Percentiles rank a stretch among this genome's conserved stretches.
phyloP scores from a whole-genome alignment of 495 filamentous ascomycete species.

The Neurospora sp. region DNA sequence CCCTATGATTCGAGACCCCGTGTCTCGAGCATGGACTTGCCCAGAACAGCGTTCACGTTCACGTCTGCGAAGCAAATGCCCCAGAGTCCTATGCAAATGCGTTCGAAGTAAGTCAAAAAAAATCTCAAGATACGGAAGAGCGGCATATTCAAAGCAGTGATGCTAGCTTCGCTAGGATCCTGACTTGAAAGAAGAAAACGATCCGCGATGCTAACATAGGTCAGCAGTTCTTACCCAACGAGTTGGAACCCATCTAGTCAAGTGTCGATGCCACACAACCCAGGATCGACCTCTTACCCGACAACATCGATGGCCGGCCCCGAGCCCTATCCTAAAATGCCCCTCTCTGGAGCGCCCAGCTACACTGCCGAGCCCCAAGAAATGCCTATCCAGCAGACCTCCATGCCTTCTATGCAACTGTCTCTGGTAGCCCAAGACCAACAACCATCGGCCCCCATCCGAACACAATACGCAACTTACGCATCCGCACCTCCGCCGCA shows the following conservation, averaged over 20 bases:
- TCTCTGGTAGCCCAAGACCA: constrained; percentile 31
- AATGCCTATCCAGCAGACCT: constrained; percentile 35
- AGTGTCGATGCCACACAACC: constrained; percentile 30
- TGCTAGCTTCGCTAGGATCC: not conserved
- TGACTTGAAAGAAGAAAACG: not conserved
- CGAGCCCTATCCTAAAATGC: constrained; percentile 38
- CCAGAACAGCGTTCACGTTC: constrained; percentile 42
- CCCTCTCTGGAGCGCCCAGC: constrained; percentile 28
- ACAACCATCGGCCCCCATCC: constrained; percentile 27
- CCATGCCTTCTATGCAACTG: constrained; percentile 40
- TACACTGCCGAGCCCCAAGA: constrained; percentile 40
- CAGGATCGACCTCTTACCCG: constrained; percentile 28
- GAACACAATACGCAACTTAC: constrained; percentile 38
- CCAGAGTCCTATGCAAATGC: constrained; percentile 41
- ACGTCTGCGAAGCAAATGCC: constrained; percentile 40
- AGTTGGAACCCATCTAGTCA: constrained; percentile 30
- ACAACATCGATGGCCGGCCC: constrained; percentile 24
- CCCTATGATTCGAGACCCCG: constrained; percentile 34
- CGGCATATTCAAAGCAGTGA: not conserved
- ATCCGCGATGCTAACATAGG: constrained; percentile 6
- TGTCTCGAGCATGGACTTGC: constrained; percentile 37
- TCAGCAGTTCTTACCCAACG: constrained; percentile 21
- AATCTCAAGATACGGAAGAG: not conserved
- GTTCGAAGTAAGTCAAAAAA: constrained; percentile 35
- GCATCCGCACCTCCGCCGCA: constrained; percentile 30